Base-by-base conservation (phyloP, 768 basidiomycete genomes). In the Suillus cothurnatus region DNA sequence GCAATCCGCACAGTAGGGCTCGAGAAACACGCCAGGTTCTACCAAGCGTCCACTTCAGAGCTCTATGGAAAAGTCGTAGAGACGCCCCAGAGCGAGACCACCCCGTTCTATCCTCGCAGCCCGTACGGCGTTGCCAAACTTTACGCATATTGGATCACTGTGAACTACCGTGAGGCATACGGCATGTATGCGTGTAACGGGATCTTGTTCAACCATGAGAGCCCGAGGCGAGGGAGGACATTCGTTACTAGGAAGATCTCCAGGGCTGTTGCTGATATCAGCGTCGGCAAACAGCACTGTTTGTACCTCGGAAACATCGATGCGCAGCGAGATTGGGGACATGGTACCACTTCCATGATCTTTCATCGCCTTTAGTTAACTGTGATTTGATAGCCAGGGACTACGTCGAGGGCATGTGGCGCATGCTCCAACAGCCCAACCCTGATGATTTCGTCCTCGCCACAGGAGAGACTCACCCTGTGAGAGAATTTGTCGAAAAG, bases 361-460 rank as follows among this genome's bases (percentile, higher is more conserved):
- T 47, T 47, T 47, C 45, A 47, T 47, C 9, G 12, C 14, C 12
- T n/a, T 12, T 23, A 47, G n/a, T 14, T 47, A 23, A 47, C 45
- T 4, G 12, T n/a, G n/a, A 11, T 39, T 52, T 61, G 43, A 26
- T 66, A 93, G 92, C 92, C 58, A 87, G 86, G 66, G 92, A 94
- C 76, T 97, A 97, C 76, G 91, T 97, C 11, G 97, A 98, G 79
- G 96, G 95, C 49, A 97, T 97, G 96, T 97, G 95, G 94, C 84
- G 85, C 73, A 95, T 99, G 88, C 88, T 97, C 53, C 96, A 99
- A 77, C 94, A 97, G 77, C 82, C 88, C 6, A 66, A 71, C 23
- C 81, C 96, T 1, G 88, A 95, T 8, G 96, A 99, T 79, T 99
- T 92, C 72, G 95, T 97, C 60, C 92, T 97, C 53, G 95, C 95